A percentile compares a stretch with the other conserved stretches of the same genome.
Conservation (phyloP, 768 basidiomycete species). For the Mycena amicta region DNA sequence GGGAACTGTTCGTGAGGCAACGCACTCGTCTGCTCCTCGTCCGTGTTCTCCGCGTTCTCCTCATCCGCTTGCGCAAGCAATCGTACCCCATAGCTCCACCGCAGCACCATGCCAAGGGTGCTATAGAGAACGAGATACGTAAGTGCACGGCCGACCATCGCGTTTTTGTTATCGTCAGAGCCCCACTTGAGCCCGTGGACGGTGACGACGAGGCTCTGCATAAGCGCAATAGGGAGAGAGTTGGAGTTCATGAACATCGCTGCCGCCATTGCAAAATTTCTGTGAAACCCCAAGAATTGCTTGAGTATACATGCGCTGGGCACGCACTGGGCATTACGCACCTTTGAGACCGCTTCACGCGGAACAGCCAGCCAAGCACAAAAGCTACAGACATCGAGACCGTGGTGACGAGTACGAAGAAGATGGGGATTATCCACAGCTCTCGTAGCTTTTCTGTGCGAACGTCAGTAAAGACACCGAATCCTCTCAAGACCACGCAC, state of each 20-base stretch:
- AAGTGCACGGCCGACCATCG: slow-evolving; percentile 90
- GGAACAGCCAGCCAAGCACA: slow-evolving; percentile 59
- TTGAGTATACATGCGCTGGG: not conserved
- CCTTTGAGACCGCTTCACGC: slow-evolving; percentile 78
- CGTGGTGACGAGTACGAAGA: slow-evolving; percentile 77
- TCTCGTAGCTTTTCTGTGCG: slow-evolving; percentile 70
- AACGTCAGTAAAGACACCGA: not conserved
- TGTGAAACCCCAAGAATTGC: slow-evolving; percentile 26
- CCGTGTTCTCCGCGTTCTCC: slow-evolving; percentile 24
- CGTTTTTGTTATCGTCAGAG: slow-evolving; percentile 74
- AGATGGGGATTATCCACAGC: slow-evolving; percentile 83
- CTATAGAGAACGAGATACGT: slow-evolving; percentile 92
- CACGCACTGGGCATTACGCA: slow-evolving; percentile 32
- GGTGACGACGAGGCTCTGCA: slow-evolving; percentile 85
- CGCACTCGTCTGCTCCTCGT: slow-evolving; percentile 15
- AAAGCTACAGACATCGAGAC: slow-evolving; percentile 74
- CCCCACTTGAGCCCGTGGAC: slow-evolving; percentile 86
- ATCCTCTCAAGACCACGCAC: slow-evolving; percentile 34
- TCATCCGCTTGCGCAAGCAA: slow-evolving; percentile 74
- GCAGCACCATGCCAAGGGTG: slow-evolving; percentile 92
- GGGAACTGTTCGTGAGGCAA: slow-evolving; percentile 11
- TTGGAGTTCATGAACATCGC: slow-evolving; percentile 95
- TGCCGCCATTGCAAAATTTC: slow-evolving; percentile 79
- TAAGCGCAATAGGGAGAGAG: slow-evolving; percentile 90
- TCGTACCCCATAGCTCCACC: slow-evolving; percentile 93